Base-by-base conservation (phyloP, 495 filamentous ascomycete species). In the Penicillium salamii region DNA sequence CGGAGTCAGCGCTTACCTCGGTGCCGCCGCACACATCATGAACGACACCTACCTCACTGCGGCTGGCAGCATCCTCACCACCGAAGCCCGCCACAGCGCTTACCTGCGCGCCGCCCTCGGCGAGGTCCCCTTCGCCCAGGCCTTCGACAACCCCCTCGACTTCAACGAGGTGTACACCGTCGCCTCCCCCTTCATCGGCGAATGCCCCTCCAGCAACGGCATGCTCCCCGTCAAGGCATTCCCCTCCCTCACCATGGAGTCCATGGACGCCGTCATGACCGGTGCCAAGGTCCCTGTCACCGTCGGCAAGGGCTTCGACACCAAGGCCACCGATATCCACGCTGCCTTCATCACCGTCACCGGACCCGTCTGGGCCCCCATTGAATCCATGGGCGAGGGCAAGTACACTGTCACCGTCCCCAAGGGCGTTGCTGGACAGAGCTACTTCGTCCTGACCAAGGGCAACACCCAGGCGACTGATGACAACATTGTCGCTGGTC, bases 141-240 rank as follows among this genome's bases (percentile, higher is more conserved):
- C 80, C 1, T 82, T 84, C 58, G 83, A 84, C 31, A 69, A 68
- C 3, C 80, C 82, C 5, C 70, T 86, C 13, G 63, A 65, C 41
- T 71, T 80, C 54, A 71, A 84, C 46, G 69, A 78, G 50, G 80
- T 86, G n/a, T 81, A 78, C 66, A 82, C 81, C 5, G 66, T 86
- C 20, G 83, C 83, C 6, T 68, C 75, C 2, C 69, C 69, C 8
- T 85, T 86, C 70, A 84, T 87, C 53, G 58, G 55, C 0, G 71
- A 70, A 1, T 87, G 82, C 63, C 83, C 83, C 7, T 38, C 57
- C 2, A 62, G 52, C 38, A 83, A 85, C 62, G 71, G 74, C 5
- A 54, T 59, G 15, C 72, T 85, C 0, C 78, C 80, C 7, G 74
- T 86, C 45, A 82, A 76, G 61, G 72, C 81, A 3, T 85, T 82